Percentiles rank a stretch among this genome's conserved stretches.
Evolutionary conservation across 1,139 yeast genomes (phyloP).

Genomic region (Nakaseomyces uthaithaninus): DNA sequence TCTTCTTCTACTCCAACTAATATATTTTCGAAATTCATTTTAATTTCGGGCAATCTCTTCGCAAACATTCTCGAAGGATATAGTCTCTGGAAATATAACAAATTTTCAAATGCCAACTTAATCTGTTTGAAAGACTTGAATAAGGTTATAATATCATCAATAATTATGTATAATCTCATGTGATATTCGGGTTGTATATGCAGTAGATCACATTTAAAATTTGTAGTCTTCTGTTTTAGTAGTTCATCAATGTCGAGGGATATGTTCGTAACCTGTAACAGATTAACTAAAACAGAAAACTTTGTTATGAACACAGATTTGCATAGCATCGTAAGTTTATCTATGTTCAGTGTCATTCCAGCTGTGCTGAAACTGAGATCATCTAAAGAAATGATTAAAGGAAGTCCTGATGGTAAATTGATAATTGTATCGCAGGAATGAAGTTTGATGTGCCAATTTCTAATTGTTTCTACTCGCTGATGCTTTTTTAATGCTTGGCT

Average conservation of each 20-base stretch:
- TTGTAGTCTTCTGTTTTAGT: constrained; percentile 7
- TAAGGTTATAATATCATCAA: constrained; percentile 57
- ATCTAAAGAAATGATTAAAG: neutral
- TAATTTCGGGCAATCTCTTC: constrained; percentile 44
- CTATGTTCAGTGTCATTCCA: neutral
- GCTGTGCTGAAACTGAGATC: neutral
- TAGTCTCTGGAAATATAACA: constrained; percentile 35
- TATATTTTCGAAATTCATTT: constrained; percentile 42
- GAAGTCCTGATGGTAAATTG: neutral
- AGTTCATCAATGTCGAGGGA: constrained; percentile 11
- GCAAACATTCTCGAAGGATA: constrained; percentile 41
- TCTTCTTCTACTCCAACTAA: constrained; percentile 45
- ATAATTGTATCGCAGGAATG: neutral
- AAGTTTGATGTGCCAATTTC: neutral
- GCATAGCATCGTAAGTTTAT: neutral
- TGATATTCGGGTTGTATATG: constrained; percentile 38
- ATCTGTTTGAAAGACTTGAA: constrained; percentile 55
- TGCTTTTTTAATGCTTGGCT: neutral
- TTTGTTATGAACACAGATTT: constrained; percentile 24
- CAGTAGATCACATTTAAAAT: constrained; percentile 15
- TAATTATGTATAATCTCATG: constrained; percentile 54
- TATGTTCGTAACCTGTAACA: constrained; percentile 18
- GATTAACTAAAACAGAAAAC: constrained; percentile 18
- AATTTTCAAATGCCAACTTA: constrained; percentile 40
- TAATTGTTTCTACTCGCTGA: neutral